Percentiles rank a stretch among this genome's conserved stretches.
Evolutionary conservation across 2,329 filamentous ascomycete species (phyloP).

Genomic region (Talaromyces sp.): DNA sequence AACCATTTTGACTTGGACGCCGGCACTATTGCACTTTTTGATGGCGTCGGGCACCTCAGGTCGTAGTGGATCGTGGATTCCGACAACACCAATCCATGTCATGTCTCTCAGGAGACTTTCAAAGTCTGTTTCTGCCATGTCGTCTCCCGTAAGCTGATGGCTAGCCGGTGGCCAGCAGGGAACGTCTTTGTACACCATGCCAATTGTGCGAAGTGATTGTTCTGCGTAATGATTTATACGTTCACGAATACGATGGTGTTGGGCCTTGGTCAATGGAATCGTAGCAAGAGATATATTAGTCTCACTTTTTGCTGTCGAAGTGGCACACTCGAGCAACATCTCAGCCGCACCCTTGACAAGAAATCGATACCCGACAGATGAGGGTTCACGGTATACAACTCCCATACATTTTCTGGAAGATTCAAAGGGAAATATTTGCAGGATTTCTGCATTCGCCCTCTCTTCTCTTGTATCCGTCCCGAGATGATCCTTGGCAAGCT

Average conservation of each 20-base stretch:
- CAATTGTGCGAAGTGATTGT: conserved; percentile 68
- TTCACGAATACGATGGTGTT: conserved; percentile 25
- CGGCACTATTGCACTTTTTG: conserved; percentile 60
- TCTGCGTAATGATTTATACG: conserved; percentile 41
- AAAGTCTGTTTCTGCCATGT: conserved; percentile 59
- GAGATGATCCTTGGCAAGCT: conserved; percentile 61
- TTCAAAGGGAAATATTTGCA: conserved; percentile 70
- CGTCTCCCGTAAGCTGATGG: conserved; percentile 53
- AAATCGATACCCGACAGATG: conserved; percentile 36
- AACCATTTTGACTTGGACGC: conserved; percentile 69
- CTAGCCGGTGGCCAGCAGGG: conserved; percentile 56
- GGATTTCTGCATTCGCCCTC: conserved; percentile 55
- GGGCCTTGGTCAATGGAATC: conserved; percentile 8
- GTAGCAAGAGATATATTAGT: conserved; percentile 10
- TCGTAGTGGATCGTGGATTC: conserved; percentile 69
- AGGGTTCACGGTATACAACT: conserved; percentile 39
- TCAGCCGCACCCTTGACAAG: conserved; percentile 48
- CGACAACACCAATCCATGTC: conserved; percentile 66
- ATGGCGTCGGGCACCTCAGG: conserved; percentile 64
- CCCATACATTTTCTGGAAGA: conserved; percentile 66
- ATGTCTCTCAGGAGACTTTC: conserved; percentile 66
- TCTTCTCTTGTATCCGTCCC: conserved; percentile 45
- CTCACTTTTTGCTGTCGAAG: conserved; percentile 19
- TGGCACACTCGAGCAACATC: conserved; percentile 37
- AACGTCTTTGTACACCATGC: conserved; percentile 68